Conservation (phyloP, 257 asterid genomes). For the Striga asiatica region DNA sequence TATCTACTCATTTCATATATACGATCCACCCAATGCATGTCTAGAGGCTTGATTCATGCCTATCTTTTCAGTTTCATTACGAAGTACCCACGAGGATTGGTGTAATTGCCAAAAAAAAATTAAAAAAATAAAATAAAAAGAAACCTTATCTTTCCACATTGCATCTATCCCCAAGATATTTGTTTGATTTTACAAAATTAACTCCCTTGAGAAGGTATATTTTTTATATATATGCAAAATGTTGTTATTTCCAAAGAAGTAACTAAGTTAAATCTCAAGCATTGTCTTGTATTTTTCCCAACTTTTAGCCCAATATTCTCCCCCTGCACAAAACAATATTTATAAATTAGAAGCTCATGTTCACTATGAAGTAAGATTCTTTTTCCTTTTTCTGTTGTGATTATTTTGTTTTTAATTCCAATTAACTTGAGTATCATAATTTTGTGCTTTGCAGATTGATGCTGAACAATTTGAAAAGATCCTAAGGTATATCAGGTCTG, state of each 20-base stretch:
- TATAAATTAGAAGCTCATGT: neutral
- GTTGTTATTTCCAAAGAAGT: neutral
- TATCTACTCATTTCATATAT: neutral
- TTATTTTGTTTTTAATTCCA: slow-evolving; percentile 1
- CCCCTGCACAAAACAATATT: neutral
- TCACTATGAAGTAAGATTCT: neutral
- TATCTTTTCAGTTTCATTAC: neutral
- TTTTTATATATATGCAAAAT: too few relatives aligned
- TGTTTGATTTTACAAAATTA: too few relatives aligned
- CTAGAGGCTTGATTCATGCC: neutral
- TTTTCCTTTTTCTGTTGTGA: neutral
- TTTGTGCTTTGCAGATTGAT: slow-evolving; percentile 42
- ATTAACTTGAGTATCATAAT: slow-evolving; percentile 4
- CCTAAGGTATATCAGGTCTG: slow-evolving; percentile 49
- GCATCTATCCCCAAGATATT: too few relatives aligned
- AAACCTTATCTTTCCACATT: neutral
- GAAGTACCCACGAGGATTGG: too few relatives aligned
- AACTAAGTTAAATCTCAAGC: neutral
- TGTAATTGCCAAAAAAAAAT: too few relatives aligned
- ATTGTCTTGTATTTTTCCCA: neutral
- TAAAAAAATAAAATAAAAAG: too few relatives aligned
- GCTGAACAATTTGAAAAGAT: slow-evolving; percentile 65
- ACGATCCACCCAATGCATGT: neutral
- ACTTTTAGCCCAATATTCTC: neutral
- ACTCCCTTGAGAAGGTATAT: too few relatives aligned